Conservation (phyloP, 108 stramenopile genomes). For the Cyclostephanos invisitatus region DNA sequence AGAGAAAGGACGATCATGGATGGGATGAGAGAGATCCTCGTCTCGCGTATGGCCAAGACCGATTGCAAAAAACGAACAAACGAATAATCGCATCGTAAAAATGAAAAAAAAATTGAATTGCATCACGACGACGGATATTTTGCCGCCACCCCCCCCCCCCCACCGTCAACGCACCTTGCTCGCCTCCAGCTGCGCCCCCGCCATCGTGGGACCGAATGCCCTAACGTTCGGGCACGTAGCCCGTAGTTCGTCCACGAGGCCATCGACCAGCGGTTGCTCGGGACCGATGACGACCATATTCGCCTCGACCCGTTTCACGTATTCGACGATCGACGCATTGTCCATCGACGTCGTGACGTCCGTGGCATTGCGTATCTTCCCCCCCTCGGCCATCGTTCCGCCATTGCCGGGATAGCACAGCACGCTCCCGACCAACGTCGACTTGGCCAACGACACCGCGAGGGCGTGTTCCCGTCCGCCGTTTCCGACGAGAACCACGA, state of each 20-base stretch:
- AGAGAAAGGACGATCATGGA: neutral
- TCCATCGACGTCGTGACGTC: slow-evolving; percentile 27
- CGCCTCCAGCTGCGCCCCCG: slow-evolving; percentile 95
- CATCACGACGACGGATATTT: too few species aligned
- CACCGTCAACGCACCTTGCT: slow-evolving; percentile 73
- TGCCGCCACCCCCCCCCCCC: neutral
- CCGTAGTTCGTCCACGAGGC: slow-evolving; percentile 86
- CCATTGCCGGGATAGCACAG: slow-evolving; percentile 88
- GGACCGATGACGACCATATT: slow-evolving; percentile 96
- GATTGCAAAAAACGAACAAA: too few species aligned
- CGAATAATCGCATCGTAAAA: too few species aligned
- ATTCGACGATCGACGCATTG: slow-evolving; percentile 72
- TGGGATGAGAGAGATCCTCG: too few species aligned
- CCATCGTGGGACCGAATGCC: slow-evolving; percentile 93
- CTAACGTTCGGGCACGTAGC: slow-evolving; percentile 79
- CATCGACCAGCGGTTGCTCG: slow-evolving; percentile 95
- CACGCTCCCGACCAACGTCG: slow-evolving; percentile 72
- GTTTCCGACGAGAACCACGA: slow-evolving; percentile 82
- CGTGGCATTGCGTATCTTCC: slow-evolving; percentile 75
- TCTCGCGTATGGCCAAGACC: too few species aligned
- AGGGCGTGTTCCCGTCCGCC: slow-evolving; percentile 91
- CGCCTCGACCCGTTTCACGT: slow-evolving; percentile 61
- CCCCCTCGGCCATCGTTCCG: slow-evolving; percentile 74
- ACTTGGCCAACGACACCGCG: slow-evolving; percentile 77
- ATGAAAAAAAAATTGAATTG: too few species aligned